Evolutionary conservation across 176 grass and related monocot species (phyloP).

Genomic region (Carex kokanica): DNA sequence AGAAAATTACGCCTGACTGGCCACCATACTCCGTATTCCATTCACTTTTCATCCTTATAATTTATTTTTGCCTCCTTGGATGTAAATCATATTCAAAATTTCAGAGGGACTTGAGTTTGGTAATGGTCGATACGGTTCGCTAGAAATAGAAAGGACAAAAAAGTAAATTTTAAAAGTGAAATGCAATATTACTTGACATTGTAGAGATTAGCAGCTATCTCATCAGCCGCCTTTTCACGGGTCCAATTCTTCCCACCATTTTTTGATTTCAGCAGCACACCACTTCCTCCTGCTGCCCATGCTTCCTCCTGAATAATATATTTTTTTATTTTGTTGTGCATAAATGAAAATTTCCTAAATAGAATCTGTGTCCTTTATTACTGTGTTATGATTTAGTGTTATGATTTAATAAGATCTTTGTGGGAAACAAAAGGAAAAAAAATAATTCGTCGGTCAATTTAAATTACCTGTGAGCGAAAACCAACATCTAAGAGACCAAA

Average conservation of each 20-base stretch:
- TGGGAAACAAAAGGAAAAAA: background rate
- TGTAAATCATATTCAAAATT: background rate
- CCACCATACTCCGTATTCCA: background rate
- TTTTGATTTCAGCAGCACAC: slow-evolving; percentile 65
- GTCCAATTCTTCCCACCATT: slow-evolving; percentile 85
- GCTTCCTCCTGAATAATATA: slow-evolving; percentile 62
- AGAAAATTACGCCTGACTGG: background rate
- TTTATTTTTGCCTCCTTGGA: background rate
- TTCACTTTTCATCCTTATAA: background rate
- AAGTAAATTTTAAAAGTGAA: background rate
- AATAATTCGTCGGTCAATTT: background rate
- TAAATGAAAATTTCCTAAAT: slow-evolving; percentile 5
- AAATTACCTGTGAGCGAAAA: slow-evolving; percentile 72
- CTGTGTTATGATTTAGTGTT: no score
- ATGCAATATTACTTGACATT: slow-evolving; percentile 67
- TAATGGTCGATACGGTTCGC: background rate
- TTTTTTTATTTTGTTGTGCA: background rate
- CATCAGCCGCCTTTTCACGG: slow-evolving; percentile 89
- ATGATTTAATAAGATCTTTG: background rate
- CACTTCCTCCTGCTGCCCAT: slow-evolving; percentile 90
- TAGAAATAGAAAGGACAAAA: background rate
- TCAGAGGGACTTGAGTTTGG: background rate
- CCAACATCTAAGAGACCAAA: slow-evolving; percentile 97
- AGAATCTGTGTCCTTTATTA: background rate
- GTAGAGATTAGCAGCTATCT: slow-evolving; percentile 88